Base-by-base conservation (phyloP, 2,329 filamentous ascomycete species). In the Dothidotthia symphoricarpi region DNA sequence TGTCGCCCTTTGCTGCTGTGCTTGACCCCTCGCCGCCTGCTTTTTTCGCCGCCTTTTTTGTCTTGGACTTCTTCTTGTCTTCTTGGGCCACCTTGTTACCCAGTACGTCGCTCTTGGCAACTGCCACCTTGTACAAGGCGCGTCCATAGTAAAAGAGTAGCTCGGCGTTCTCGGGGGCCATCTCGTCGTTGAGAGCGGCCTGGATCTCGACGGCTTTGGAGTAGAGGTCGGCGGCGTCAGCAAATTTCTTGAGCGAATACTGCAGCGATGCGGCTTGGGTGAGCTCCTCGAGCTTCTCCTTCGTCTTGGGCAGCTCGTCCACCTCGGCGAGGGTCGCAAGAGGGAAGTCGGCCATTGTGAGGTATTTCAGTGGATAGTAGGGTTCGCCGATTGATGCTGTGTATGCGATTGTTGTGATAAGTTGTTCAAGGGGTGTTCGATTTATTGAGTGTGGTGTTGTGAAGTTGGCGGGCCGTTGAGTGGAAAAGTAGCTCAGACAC, bases 91-190 rank as follows among this genome's bases (percentile, higher is more conserved):
- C 85, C 59, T 85, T 86, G 24, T 86, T 87, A 40, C 93, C 93
- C 24, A 98, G 76, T 16, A 98, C 90, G 61, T 97, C 90, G 63
- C 89, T 96, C 69, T 95, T 95, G 66, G 82, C 84, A 65, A 97
- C 86, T 19, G 90, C 93, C 43, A 97, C 86, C 66, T 90, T 90
- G 76, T 95, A 97, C 14, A 98, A 74, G 39, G 88, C 88, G 63
- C 91, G 87, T 11, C 93, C 93, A 69, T 98, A 98, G 49, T 89
- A 80, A 68, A 95, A 98, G 14, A 97, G 80, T 31, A 98, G 80
- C 64, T 97, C 91, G 34, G 90, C 91, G 57, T 98, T 98, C 41
- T 88, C 83, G 3, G 87, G 82, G 12, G 82, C 82, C 77, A 94
- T 86, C 69, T 97, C 93, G 66, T 91, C 93, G 66, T 96, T 93